Evolutionary conservation across 306 rosid genomes (phyloP), one percentile per base, ranked within the genome.

Genomic region (Sicyos baderoa): DNA sequence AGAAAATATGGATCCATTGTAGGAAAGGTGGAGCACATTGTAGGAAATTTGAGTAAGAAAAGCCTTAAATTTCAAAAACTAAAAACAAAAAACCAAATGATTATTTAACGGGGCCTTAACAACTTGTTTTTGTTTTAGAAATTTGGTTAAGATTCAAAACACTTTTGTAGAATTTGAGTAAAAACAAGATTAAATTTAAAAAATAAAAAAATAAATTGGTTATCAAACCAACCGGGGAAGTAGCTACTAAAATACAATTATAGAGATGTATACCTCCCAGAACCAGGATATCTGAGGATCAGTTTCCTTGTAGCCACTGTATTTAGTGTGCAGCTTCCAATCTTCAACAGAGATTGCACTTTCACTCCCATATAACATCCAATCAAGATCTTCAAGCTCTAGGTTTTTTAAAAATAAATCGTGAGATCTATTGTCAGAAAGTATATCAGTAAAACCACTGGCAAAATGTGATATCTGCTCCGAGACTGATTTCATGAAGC

Each of bases 281-380:
- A 93, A 93, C 98, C 98, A 93, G 58, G 72, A 71, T 59, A 89
- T 89, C 72, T 93, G 96, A 77, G 83, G 74, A 84, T 93, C 98
- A 15, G 84, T 86, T 82, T 88, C 97, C 70, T 77, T 76, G 82
- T 86, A 93, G 82, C 97, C 98, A 57, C 77, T 84, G 75, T 88
- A 89, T 59, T 88, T 96, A 0, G 97, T 89, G 66, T 89, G 94
- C n/a, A 85, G 84, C 78, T 86, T 89, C 97, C 98, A 93, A 77
- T 93, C 98, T 65, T 82, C 94, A 78, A 93, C 79, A 54, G 86
- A 80, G 74, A 93, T 78, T 74, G 54, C 75, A 74, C 75, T 80
- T 77, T 87, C 91, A 77, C 93, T 82, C 80, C 98, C 98, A 64
- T 80, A 82, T 44, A 89, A 86, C 95, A 93, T 93, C 86, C 87